A percentile compares a stretch with the other conserved stretches of the same genome.
Conservation (phyloP, 768 basidiomycete species). For the Suillus luteus region DNA sequence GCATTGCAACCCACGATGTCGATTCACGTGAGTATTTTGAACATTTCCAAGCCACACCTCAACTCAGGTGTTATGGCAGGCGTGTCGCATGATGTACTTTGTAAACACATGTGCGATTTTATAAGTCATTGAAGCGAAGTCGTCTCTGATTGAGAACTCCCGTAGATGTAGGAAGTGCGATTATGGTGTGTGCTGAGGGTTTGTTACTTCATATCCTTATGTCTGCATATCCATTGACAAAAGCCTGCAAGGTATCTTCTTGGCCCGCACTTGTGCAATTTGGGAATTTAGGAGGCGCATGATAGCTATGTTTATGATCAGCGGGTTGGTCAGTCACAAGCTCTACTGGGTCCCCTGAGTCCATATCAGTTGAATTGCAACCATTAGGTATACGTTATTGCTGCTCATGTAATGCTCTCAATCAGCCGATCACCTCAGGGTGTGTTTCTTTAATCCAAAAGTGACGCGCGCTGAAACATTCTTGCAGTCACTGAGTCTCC, state of each 20-base stretch:
- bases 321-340: not conserved
- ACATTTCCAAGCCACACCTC: not conserved
- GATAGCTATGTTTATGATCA: not conserved
- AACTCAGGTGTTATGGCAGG: not conserved
- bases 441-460: not conserved
- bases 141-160: not conserved
- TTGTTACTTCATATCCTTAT: not conserved
- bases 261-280: not conserved
- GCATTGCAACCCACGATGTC: not conserved
- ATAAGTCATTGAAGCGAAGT: not conserved
- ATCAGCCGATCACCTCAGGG: not conserved
- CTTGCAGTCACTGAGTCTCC: not conserved
- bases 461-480: not conserved
- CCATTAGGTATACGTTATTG: not conserved
- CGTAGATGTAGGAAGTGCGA: not conserved
- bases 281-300: not conserved
- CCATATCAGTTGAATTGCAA: not conserved
- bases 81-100: not conserved
- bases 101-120: not conserved
- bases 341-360: not conserved
- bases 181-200: slow-evolving; percentile 7
- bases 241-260: slow-evolving; percentile 4
- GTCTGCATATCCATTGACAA: not conserved
- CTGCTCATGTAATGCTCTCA: not conserved
- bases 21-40: not conserved